Base-by-base conservation (phyloP, 139 green algal species). In the Gonium pectorale region DNA sequence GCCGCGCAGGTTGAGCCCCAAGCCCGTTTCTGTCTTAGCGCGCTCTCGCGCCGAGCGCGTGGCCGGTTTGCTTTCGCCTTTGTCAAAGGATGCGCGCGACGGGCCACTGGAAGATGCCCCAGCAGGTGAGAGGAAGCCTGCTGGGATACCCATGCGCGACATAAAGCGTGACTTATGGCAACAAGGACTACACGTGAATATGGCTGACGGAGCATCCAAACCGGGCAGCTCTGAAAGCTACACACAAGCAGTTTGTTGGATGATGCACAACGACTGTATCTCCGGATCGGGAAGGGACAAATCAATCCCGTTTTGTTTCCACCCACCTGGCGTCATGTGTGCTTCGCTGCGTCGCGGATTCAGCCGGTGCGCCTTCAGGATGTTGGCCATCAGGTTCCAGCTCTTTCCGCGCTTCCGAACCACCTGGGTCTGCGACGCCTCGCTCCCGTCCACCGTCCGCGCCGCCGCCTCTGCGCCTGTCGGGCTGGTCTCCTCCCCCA, bases 11-110 rank as follows among this genome's bases (percentile, higher is more conserved):
- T 51, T 22, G 0, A 86, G 52, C 7, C 80, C 80, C 38, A 86
- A 67, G 35, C 80, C 80, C 1, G 67, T 86, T 7, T 86, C 80
- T n/a, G 80, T 86, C 40, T 80, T 86, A 2, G 80, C 80, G 17
- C 80, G 80, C 54, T 79, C 68, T 1, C 80, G 80, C 0, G 77
- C 60, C 3, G 77, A 83, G 19, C 77, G 77, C 3, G 31, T 52
- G n/a, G 24, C n/a, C 5, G 9, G 2, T 43, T 54, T 69, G 5
- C 19, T 2, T 13, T 83, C 77, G 3, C 2, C 41, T 62, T 64
- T 83, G 17, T 83, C 77, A 24, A 83, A 74, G 6, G 77, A 83
- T 24, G 33, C 77, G 11, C 77, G 77, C 9, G 77, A 83, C 0
- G 77, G 77, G 2, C 77, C 77, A 31, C 77, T 83, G n/a, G 77